phyloP scores from a whole-genome alignment of 176 grass and related monocot species.

The Oropetium thomaeum region DNA sequence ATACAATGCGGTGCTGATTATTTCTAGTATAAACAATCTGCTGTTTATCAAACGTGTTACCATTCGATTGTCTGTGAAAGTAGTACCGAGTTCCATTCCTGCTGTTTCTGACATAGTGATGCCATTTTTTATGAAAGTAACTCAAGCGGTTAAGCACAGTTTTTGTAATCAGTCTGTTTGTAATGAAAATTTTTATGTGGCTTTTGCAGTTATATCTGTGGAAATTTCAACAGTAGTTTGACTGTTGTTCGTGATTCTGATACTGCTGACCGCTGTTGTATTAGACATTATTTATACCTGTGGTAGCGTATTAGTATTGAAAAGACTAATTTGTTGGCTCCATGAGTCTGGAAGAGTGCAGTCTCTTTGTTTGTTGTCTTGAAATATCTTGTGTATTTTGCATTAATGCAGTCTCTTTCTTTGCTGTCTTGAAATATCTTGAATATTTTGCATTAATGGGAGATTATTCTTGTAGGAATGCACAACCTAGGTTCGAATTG shows the following conservation, averaged over 20 bases:
- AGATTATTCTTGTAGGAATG: constrained; percentile 33
- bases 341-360: constrained; percentile 3
- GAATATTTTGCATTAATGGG: background rate
- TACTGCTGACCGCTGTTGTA: background rate
- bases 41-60: background rate
- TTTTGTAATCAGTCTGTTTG: background rate
- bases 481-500: constrained; percentile 60
- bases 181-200: background rate
- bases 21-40: background rate
- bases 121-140: background rate
- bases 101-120: background rate
- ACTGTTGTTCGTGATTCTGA: constrained; percentile 5
- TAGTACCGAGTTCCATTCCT: background rate
- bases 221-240: background rate
- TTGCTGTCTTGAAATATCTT: background rate
- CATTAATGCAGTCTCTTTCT: background rate
- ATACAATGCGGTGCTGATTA: background rate
- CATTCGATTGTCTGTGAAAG: background rate
- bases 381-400: background rate
- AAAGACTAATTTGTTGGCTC: background rate
- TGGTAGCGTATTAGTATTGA: background rate
- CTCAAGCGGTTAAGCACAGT: background rate
- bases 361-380: background rate
- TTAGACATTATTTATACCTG: background rate
- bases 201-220: background rate